These are phyloP conservation scores for Dothistroma septosporum DNA, from an alignment of 2,329 filamentous ascomycete genomes.

Conservation along the genomic window DNA sequence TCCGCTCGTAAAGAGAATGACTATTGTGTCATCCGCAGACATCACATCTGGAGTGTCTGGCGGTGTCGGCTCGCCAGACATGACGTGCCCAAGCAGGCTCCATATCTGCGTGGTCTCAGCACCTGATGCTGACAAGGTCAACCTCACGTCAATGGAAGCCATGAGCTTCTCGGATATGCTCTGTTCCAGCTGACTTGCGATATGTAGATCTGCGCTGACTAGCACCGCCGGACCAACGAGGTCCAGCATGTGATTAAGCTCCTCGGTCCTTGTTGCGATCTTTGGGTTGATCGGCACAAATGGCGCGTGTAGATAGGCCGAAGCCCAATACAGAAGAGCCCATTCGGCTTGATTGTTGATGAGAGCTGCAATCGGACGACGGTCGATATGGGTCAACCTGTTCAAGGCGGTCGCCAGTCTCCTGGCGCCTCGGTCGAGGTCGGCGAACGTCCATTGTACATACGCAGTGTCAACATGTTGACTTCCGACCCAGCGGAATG, in stretches of 20 bases:
- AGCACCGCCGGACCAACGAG: slow-evolving; percentile 30
- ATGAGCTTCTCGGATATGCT: slow-evolving; percentile 26
- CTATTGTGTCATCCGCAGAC: slow-evolving; percentile 31
- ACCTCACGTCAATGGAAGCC: slow-evolving; percentile 24
- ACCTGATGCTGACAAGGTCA: slow-evolving; percentile 23
- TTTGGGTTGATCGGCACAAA: slow-evolving; percentile 34
- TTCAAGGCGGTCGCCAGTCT: slow-evolving; percentile 31
- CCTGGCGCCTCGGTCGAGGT: slow-evolving; percentile 32
- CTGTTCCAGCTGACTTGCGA: slow-evolving; percentile 29
- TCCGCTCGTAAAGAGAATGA: slow-evolving; percentile 50
- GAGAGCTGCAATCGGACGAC: slow-evolving; percentile 30
- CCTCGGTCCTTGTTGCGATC: slow-evolving; percentile 27
- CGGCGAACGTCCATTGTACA: slow-evolving; percentile 32
- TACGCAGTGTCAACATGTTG: slow-evolving; percentile 25
- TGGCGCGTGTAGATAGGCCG: slow-evolving; percentile 33
- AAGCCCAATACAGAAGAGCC: slow-evolving; percentile 33
- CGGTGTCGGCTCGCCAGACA: slow-evolving; percentile 32
- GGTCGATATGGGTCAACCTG: slow-evolving; percentile 30
- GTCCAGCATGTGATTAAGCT: slow-evolving; percentile 33
- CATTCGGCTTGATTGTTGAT: slow-evolving; percentile 35
- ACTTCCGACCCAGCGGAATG: slow-evolving; percentile 32
- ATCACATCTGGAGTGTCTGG: slow-evolving; percentile 32
- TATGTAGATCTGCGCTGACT: slow-evolving; percentile 25
- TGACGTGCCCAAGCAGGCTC: slow-evolving; percentile 27
- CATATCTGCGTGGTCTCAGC: slow-evolving; percentile 22